These are phyloP conservation scores for Candida gorgasii DNA, from an alignment of 805 yeast genomes.

Conservation along the genomic window DNA sequence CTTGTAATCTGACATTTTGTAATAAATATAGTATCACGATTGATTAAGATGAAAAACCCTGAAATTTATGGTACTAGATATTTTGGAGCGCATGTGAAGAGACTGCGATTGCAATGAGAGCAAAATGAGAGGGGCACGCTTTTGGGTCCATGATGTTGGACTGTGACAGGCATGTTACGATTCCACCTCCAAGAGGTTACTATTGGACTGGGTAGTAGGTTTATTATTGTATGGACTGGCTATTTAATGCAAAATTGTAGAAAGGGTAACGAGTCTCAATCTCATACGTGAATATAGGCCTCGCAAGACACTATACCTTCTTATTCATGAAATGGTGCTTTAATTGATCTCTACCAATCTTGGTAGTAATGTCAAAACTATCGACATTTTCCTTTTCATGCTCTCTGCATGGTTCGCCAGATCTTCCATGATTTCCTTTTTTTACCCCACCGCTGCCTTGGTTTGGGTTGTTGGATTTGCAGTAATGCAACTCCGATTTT, in stretches of 20 bases:
- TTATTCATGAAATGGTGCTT: conserved; percentile 16
- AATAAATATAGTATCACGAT: neutral
- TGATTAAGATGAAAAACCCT: neutral
- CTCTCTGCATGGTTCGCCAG: neutral
- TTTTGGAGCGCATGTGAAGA: conserved; percentile 7
- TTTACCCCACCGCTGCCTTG: neutral
- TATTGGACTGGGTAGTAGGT: no score
- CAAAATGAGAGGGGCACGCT: neutral
- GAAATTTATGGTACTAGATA: conserved; percentile 4
- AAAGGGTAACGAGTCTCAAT: no score
- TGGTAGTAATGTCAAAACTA: conserved; percentile 28
- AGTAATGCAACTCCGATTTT: neutral
- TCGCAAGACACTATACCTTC: neutral
- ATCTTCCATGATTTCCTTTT: neutral
- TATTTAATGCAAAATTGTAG: no score
- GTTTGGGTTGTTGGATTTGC: neutral
- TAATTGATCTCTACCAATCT: conserved; percentile 28
- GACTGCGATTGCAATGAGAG: no score
- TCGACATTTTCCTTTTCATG: neutral
- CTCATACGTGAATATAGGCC: neutral
- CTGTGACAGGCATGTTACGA: neutral
- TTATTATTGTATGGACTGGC: no score
- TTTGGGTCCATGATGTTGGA: no score
- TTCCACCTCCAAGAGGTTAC: no score
- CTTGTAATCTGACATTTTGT: conserved; percentile 10